Base-by-base conservation (phyloP, 768 basidiomycete genomes). In the Phylloporus sp. region DNA sequence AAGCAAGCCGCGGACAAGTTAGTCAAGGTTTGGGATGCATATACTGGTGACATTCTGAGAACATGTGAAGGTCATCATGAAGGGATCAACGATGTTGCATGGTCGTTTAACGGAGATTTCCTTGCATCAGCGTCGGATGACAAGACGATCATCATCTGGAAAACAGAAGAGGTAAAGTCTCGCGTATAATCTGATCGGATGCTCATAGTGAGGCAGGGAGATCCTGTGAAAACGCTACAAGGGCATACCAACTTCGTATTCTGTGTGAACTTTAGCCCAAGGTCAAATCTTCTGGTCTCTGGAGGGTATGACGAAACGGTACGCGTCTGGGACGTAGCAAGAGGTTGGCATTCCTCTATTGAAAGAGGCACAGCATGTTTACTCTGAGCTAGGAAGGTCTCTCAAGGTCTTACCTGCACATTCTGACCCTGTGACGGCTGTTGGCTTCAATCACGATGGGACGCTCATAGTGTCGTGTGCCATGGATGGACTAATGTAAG, bases 221-320 rank as follows among this genome's bases (percentile, higher is more conserved):
- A 73, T 34, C 70, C 76, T 52, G 78, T 83, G 6, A 88, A 86
- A 55, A 81, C 77, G 11, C 73, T 99, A 12, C 76, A 78, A 39
- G 90, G 91, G 0, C 95, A 99, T 63, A 94, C 94, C 10, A 94
- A 90, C 62, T 92, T 92, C 53, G 93, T 98, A 2, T 94, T 97
- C 62, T 95, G 93, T 57, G 78, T 97, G 20, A 89, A 92, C 62
- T 98, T 87, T 70, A 94, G 90, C 59, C 94, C 92, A 1, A 80
- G 85, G 64, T 89, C 90, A 0, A 95, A 93, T 67, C 73, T 99
- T 29, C 74, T 98, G 47, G 97, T 90, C 15, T 95, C 91, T 20
- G 97, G 97, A 27, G 89, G 90, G 1, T 95, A 89, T 62, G 97
- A 99, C 61, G 97, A 99, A 74, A 93, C 89, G 15, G 90, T 98